Percentiles rank a stretch among this genome's conserved stretches.
Conservation (phyloP, 2,329 filamentous ascomycete species). For the Trichoderma atrobrunneum region DNA sequence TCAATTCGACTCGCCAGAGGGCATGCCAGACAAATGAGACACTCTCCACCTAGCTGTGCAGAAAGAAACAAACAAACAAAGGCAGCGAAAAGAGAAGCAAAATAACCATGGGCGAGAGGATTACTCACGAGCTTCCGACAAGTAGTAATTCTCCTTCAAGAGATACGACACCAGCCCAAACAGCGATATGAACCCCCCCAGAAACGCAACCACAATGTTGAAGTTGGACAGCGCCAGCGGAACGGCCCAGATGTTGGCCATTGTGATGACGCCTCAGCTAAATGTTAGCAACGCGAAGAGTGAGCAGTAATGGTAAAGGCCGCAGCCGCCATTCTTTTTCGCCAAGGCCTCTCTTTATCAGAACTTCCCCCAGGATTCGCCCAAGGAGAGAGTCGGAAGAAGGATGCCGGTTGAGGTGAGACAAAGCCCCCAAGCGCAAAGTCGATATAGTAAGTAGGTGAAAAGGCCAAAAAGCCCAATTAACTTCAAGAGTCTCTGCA, state of each 20-base stretch:
- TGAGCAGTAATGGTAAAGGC: background rate
- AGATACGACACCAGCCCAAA: conserved; percentile 89
- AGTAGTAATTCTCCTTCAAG: conserved; percentile 83
- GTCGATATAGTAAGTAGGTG: background rate
- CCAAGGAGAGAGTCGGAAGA: background rate
- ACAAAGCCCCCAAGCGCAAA: background rate
- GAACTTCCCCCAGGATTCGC: background rate
- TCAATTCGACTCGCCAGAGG: background rate
- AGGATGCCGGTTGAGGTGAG: background rate
- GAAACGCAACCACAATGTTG: conserved; percentile 75
- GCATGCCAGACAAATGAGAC: background rate
- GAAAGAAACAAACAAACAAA: background rate
- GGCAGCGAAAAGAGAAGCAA: background rate
- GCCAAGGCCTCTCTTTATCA: background rate
- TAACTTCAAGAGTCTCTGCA: background rate
- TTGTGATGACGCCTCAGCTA: conserved; percentile 19
- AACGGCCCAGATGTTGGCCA: conserved; percentile 33
- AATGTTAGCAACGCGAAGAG: conserved; percentile 24
- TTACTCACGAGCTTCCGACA: conserved; percentile 78
- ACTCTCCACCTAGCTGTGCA: background rate
- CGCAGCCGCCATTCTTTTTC: conserved; percentile 15
- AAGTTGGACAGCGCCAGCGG: conserved; percentile 67
- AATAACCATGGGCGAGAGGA: background rate
- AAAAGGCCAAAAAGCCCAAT: background rate
- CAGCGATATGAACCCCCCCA: conserved; percentile 86